Evolutionary conservation across 75 land plant genomes (phyloP), one percentile per base, ranked within the genome.

Genomic region (Larix kaempferi): DNA sequence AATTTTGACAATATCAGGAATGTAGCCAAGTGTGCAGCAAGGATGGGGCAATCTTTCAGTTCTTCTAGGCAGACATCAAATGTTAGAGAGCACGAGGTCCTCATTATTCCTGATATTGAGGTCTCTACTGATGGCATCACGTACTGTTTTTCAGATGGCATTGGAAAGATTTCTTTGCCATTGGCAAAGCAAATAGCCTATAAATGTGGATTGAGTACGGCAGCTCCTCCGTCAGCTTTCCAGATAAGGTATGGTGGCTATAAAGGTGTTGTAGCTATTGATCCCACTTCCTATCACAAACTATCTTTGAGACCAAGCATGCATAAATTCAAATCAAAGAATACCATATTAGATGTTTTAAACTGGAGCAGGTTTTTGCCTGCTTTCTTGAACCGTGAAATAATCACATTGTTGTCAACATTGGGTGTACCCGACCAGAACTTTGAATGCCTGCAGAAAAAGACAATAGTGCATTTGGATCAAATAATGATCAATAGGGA

Each of bases 131-230:
- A 88, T 75, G 91, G 90, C 13, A 62, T 81, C 21, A 73, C 59
- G n/a, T 96, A 96, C 78, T 86, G 89, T 65, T 96, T 96, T 85
- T 94, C 99, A 57, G 99, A 96, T 82, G 99, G 99, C 1, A 91
- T 96, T 39, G 99, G 99, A n/a, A 96, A 87, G 73, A 94, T 96
- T 39, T 91, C 94, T 10, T 59, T 79, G 25, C 78, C 82, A 6
- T 89, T 94, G 81, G 97, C 94, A 22, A 74, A 66, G 39, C 78
- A 84, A 72, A 85, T 96, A 73, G 91, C 99, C 57, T 66, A 80
- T 27, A 90, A 82, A 56, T 92, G 92, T 88, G 95, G 89, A 39
- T 72, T 84, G n/a, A 72, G 56, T 73, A 65, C 66, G 15, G 56
- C 57, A 19, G 35, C 84, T 1, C 80, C 81, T 56, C 99, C 97